phyloP scores from a whole-genome alignment of 371 early-diverging fungal species.

The Syncephalastrum monosporum region DNA sequence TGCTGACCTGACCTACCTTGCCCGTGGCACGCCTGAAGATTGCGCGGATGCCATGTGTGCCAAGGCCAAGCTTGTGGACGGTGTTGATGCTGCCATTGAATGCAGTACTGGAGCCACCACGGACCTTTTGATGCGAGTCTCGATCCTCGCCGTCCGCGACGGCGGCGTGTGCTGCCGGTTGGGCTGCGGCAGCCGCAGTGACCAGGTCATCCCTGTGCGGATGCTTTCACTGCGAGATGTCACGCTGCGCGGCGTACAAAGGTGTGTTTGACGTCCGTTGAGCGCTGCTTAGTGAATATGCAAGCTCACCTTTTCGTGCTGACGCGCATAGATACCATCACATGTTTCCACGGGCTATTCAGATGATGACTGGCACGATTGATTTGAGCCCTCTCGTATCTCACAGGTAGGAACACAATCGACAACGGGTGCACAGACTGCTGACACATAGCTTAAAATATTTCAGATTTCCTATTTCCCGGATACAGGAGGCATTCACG shows the following conservation, averaged over 20 bases:
- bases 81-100: constrained; percentile 6
- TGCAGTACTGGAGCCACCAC: background rate
- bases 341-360: constrained; percentile 10
- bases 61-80: background rate
- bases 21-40: constrained; percentile 1
- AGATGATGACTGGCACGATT: too few species aligned
- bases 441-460: too few species aligned
- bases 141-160: constrained; percentile 3
- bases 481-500: too few species aligned
- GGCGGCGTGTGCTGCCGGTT: constrained; percentile 10
- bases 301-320: too few species aligned
- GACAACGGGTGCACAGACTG: too few species aligned
- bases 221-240: constrained; percentile 7
- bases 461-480: too few species aligned
- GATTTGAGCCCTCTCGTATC: too few species aligned
- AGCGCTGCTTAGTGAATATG: background rate
- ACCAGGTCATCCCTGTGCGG: constrained; percentile 10
- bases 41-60: constrained; percentile 6
- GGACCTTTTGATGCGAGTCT: constrained; percentile 4
- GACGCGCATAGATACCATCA: constrained; percentile 9
- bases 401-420: too few species aligned
- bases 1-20: constrained; percentile 1
- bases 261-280: background rate
- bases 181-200: background rate
- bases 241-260: constrained; percentile 11